These are phyloP conservation scores for Tricholoma terreum DNA, from an alignment of 768 basidiomycete genomes.

Conservation along the genomic window DNA sequence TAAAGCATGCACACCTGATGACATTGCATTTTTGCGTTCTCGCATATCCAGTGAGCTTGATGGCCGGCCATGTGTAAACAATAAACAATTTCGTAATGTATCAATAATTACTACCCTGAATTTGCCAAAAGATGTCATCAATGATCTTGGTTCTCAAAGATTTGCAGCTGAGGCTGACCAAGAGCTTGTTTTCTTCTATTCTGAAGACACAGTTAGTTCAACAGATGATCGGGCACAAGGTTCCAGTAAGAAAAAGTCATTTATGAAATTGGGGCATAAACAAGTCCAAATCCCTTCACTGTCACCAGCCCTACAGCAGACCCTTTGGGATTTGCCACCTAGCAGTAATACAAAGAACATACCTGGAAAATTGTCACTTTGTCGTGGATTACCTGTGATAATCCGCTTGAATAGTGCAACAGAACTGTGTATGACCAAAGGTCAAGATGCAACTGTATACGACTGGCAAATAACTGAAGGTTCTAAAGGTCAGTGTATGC, in stretches of 20 bases:
- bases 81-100: conserved; percentile 23
- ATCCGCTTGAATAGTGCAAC: conserved; percentile 30
- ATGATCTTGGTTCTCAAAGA: conserved; percentile 20
- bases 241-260: conserved; percentile 1
- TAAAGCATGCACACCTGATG: conserved; percentile 27
- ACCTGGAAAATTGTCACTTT: conserved; percentile 26
- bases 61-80: conserved; percentile 6
- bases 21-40: conserved; percentile 28
- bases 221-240: background rate
- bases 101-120: conserved; percentile 33
- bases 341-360: conserved; percentile 21
- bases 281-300: no score
- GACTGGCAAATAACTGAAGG: conserved; percentile 18
- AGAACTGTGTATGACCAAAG: conserved; percentile 31
- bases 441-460: conserved; percentile 27
- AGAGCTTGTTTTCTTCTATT: conserved; percentile 23
- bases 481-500: background rate
- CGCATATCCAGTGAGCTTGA: conserved; percentile 10
- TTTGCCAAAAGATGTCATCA: conserved; percentile 27
- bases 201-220: conserved; percentile 10
- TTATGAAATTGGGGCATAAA: background rate
- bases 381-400: conserved; percentile 32
- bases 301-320: conserved; percentile 8
- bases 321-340: conserved; percentile 22
- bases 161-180: conserved; percentile 30